Evolutionary conservation across 2,329 filamentous ascomycete species (phyloP).

Genomic region (Penicillium sclerotigenum): DNA sequence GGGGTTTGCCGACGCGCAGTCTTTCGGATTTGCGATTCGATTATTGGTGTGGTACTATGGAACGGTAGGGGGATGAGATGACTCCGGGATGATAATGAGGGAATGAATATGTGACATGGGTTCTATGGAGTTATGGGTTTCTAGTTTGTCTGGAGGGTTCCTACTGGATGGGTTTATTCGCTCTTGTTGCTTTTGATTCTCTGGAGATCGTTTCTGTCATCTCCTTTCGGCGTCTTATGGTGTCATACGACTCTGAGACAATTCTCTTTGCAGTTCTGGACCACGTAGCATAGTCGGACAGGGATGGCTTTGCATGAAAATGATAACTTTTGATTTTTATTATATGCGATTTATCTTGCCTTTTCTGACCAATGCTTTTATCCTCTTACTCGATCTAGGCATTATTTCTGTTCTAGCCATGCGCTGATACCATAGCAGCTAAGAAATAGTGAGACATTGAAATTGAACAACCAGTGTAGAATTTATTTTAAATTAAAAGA

Average conservation of each 20-base stretch:
- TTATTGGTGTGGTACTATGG: slow-evolving; percentile 19
- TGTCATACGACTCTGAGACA: not conserved
- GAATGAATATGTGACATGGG: not conserved
- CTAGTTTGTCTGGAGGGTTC: not conserved
- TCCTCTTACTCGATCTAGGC: not conserved
- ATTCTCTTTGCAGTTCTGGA: not conserved
- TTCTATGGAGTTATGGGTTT: not conserved
- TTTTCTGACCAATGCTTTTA: not conserved
- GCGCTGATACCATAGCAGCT: not conserved
- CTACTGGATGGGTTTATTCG: not conserved
- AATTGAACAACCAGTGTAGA: too few species aligned
- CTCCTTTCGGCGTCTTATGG: not conserved
- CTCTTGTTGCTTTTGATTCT: not conserved
- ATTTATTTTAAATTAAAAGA: too few species aligned
- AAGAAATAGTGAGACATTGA: not conserved
- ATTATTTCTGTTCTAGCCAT: not conserved
- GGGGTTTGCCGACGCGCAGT: slow-evolving; percentile 36
- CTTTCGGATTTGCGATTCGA: slow-evolving; percentile 34
- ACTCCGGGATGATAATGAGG: slow-evolving; percentile 1
- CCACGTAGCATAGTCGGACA: not conserved
- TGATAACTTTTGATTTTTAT: not conserved
- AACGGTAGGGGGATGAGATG: slow-evolving; percentile 7
- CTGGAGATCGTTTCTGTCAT: not conserved
- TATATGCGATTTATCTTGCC: not conserved
- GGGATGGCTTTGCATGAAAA: not conserved